phyloP scores from a whole-genome alignment of 192 early-diverging fungal species.

The Backusella mclennaniae region DNA sequence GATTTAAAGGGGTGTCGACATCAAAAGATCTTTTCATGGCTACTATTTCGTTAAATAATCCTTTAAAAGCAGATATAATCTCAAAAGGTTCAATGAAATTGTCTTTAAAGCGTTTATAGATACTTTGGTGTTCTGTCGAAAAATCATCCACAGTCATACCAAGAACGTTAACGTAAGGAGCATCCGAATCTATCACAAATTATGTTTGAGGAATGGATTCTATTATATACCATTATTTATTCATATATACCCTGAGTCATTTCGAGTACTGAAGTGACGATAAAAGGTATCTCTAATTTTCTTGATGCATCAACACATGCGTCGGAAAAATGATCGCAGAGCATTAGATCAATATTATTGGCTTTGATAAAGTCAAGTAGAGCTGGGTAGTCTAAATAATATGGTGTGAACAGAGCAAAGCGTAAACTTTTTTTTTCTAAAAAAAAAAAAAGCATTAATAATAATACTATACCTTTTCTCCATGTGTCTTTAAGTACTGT shows the following conservation, averaged over 20 bases:
- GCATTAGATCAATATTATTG: neutral
- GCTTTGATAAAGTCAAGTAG: neutral
- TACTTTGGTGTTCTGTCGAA: neutral
- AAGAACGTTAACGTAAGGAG: neutral
- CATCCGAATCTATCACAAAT: neutral
- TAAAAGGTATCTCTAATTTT: conserved; percentile 15
- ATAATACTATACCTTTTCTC: neutral
- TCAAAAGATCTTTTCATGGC: neutral
- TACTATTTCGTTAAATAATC: neutral
- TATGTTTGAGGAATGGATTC: neutral
- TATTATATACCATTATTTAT: neutral
- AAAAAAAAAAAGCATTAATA: too few relatives aligned
- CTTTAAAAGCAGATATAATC: neutral
- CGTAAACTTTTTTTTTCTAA: neutral
- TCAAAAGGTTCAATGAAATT: neutral
- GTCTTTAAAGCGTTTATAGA: neutral
- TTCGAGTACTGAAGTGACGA: conserved; percentile 21
- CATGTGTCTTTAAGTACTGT: neutral
- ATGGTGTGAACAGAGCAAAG: neutral
- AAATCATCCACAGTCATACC: neutral
- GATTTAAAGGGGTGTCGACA: neutral
- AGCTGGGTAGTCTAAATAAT: neutral
- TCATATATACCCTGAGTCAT: neutral
- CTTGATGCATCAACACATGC: conserved; percentile 16
- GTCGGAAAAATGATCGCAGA: conserved; percentile 26